These are phyloP conservation scores for Raffaelea deltoideospora DNA, from an alignment of 2,329 filamentous ascomycete species.

Conservation along the genomic window DNA sequence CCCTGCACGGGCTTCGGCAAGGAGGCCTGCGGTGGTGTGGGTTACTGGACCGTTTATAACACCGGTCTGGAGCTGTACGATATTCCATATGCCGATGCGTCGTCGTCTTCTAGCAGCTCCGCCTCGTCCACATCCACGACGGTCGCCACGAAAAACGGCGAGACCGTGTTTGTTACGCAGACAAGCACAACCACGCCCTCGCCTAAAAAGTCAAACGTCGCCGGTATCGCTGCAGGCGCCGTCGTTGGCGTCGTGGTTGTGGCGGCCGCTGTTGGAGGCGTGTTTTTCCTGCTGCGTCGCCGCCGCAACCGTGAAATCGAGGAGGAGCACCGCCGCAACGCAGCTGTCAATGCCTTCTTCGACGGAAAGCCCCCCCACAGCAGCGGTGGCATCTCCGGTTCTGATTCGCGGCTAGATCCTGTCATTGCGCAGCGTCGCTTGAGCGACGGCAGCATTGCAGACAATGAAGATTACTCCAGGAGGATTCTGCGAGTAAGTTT, in stretches of 20 bases:
- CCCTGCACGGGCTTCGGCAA: constrained; percentile 46
- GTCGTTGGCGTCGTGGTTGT: constrained; percentile 69
- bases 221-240: constrained; percentile 72
- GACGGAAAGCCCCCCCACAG: constrained; percentile 43
- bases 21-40: constrained; percentile 49
- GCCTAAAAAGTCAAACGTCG: constrained; percentile 38
- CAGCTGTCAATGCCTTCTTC: constrained; percentile 64
- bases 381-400: constrained; percentile 53
- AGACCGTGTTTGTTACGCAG: constrained; percentile 11
- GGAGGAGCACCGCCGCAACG: constrained; percentile 71
- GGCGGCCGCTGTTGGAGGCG: constrained; percentile 48
- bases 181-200: constrained; percentile 9
- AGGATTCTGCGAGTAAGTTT: constrained; percentile 75
- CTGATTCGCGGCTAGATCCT: constrained; percentile 75
- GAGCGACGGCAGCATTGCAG: constrained; percentile 91
- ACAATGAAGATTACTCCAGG: constrained; percentile 93
- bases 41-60: constrained; percentile 34
- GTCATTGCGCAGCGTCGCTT: constrained; percentile 70
- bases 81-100: constrained; percentile 14
- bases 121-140: constrained; percentile 4
- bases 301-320: constrained; percentile 65
- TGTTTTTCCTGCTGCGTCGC: constrained; percentile 60
- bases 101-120: constrained; percentile 11
- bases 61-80: constrained; percentile 28
- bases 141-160: constrained; percentile 4